These are phyloP conservation scores for Acanthamoeba royreba DNA, from an alignment of 208 protist genomes.

Conservation along the genomic window DNA sequence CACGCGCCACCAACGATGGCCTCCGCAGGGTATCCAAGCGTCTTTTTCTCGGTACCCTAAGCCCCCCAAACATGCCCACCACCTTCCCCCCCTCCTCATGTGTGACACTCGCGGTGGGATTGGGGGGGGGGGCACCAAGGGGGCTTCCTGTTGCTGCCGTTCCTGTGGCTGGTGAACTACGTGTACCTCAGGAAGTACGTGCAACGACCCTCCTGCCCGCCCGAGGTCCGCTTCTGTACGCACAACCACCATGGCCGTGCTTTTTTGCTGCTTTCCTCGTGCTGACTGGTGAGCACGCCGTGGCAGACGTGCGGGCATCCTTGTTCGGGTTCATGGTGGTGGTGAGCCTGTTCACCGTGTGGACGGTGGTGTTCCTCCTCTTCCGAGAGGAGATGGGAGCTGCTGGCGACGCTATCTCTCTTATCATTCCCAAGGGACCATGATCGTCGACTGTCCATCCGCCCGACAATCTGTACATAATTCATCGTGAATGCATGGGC, in stretches of 20 bases:
- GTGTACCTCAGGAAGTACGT: background rate
- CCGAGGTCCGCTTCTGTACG: background rate
- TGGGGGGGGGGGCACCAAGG: too few relatives aligned
- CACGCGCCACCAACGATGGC: background rate
- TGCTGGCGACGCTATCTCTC: background rate
- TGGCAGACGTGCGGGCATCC: background rate
- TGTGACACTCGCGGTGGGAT: too few relatives aligned
- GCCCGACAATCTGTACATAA: too few relatives aligned
- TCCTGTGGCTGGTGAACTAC: constrained; percentile 27
- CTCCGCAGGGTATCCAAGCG: background rate
- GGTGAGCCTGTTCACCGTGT: background rate
- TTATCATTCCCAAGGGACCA: background rate
- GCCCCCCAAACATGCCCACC: background rate
- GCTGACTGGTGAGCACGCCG: background rate
- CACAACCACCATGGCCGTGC: background rate
- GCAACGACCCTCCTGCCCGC: background rate
- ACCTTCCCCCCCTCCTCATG: background rate
- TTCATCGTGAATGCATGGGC: too few relatives aligned
- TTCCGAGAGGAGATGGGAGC: background rate
- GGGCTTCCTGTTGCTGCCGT: background rate
- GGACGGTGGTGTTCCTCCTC: background rate
- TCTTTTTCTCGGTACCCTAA: background rate
- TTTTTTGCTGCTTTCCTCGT: background rate
- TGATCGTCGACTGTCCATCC: too few relatives aligned
- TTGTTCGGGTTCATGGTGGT: background rate